These are phyloP conservation scores for Camellia oleifera DNA, from an alignment of 179 eudicot species.

Conservation along the genomic window DNA sequence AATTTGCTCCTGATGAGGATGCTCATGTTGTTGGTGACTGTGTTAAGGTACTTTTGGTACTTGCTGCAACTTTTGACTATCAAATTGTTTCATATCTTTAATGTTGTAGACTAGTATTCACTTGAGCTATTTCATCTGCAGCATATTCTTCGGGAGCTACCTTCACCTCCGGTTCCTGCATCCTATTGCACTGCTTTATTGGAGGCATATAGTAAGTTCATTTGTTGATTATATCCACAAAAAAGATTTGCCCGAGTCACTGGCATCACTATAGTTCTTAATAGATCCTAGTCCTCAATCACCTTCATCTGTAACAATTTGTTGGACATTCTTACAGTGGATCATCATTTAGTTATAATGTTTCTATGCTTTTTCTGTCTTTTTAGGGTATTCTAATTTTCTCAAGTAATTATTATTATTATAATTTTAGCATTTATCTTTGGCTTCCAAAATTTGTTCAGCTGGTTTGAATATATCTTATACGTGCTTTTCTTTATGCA, in stretches of 20 bases:
- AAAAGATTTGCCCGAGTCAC: not conserved
- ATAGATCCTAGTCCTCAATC: not conserved
- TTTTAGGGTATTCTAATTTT: no score
- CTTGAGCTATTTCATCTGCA: conserved; percentile 34
- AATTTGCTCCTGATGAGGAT: conserved; percentile 87
- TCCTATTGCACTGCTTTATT: conserved; percentile 95
- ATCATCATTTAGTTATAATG: not conserved
- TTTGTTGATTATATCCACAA: conserved; percentile 2
- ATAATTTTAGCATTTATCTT: no score
- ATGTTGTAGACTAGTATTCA: not conserved
- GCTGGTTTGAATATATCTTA: no score
- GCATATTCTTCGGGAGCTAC: conserved; percentile 98
- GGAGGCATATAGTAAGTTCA: conserved; percentile 92
- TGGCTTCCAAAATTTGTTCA: no score
- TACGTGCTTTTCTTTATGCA: no score
- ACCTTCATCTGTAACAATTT: conserved; percentile 1
- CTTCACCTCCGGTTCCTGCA: conserved; percentile 99
- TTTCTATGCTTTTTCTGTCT: no score
- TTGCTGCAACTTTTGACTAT: not conserved
- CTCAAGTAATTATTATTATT: no score
- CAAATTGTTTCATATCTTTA: not conserved
- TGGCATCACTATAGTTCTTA: conserved; percentile 1
- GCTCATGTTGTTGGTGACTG: conserved; percentile 99
- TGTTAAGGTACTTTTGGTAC: conserved; percentile 62
- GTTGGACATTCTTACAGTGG: not conserved